Evolutionary conservation across 2,329 filamentous ascomycete genomes (phyloP).

Genomic region (Hymenoscyphus infarciens): DNA sequence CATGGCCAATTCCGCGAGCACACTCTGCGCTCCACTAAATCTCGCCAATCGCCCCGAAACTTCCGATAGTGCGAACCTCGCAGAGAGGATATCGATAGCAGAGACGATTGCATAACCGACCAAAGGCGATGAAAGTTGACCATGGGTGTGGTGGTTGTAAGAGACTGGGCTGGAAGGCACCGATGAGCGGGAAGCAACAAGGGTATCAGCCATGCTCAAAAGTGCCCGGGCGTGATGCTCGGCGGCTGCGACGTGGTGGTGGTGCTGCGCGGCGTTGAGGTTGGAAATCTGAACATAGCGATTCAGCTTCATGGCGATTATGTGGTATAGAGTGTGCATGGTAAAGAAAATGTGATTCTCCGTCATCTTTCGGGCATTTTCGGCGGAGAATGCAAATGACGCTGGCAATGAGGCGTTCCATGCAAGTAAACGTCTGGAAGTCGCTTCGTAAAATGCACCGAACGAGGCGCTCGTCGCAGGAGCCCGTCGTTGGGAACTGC

Average conservation of each 20-base stretch:
- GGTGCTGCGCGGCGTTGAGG: constrained; percentile 41
- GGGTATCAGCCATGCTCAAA: constrained; percentile 44
- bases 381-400: constrained; percentile 49
- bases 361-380: constrained; percentile 56
- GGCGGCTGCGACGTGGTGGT: constrained; percentile 46
- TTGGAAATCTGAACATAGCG: constrained; percentile 50
- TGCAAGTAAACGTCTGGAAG: constrained; percentile 49
- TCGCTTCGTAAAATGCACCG: constrained; percentile 48
- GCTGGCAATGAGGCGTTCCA: constrained; percentile 57
- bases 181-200: constrained; percentile 38
- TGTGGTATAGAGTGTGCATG: constrained; percentile 65
- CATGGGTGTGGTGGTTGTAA: not conserved
- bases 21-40: constrained; percentile 49
- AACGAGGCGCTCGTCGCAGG: constrained; percentile 34
- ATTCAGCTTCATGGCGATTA: constrained; percentile 61
- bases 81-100: constrained; percentile 63
- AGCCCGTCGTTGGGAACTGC: constrained; percentile 37
- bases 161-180: constrained; percentile 7
- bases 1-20: constrained; percentile 52
- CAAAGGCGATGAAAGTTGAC: constrained; percentile 53
- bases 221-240: constrained; percentile 51
- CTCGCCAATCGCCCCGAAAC: constrained; percentile 51
- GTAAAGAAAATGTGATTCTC: constrained; percentile 55
- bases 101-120: constrained; percentile 59
- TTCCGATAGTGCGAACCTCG: constrained; percentile 51